phyloP scores from a whole-genome alignment of 106 monocot species.

The Dioscorea dumetorum region DNA sequence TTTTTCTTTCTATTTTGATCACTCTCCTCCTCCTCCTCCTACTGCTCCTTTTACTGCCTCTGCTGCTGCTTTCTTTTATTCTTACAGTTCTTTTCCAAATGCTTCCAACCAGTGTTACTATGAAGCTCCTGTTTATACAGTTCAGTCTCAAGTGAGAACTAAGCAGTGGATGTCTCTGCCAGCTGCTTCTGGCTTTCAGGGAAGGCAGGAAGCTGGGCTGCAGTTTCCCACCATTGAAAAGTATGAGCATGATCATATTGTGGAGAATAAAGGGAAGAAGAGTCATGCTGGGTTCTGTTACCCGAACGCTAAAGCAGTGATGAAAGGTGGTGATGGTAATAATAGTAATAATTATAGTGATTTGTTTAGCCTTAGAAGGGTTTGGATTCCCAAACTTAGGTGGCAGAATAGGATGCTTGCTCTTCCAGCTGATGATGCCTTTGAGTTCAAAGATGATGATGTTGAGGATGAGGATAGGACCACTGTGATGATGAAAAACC shows the following conservation, averaged over 20 bases:
- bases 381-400: not conserved
- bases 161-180: no score
- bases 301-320: not conserved
- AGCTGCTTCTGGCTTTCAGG: no score
- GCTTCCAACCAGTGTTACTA: not conserved
- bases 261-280: not conserved
- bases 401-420: not conserved
- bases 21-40: not conserved
- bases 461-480: slow-evolving; percentile 1
- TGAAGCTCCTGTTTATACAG: not conserved
- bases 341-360: not conserved
- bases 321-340: not conserved
- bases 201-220: not conserved
- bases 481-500: slow-evolving; percentile 11
- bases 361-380: not conserved
- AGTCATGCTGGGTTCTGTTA: not conserved
- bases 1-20: not conserved
- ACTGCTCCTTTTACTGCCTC: no score
- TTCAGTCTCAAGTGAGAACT: not conserved
- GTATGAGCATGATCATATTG: not conserved
- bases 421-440: not conserved
- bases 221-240: not conserved
- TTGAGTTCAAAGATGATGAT: not conserved
- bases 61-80: not conserved
- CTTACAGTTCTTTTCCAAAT: not conserved